phyloP scores from a whole-genome alignment of 345 rosid genomes.

The Sonneratia alba region DNA sequence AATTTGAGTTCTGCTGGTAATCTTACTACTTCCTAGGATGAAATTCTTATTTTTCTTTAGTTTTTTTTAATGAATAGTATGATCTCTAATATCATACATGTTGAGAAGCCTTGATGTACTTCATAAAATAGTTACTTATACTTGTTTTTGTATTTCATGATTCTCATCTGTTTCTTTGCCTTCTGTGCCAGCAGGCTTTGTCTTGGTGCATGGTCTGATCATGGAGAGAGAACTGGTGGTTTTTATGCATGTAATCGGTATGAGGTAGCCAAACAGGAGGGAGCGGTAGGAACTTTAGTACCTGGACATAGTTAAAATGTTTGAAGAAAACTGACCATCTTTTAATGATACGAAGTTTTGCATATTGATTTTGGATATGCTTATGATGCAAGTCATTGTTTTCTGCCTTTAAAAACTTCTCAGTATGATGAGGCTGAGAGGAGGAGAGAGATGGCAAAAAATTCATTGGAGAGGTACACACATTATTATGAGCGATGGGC shows the following conservation, averaged over 20 bases:
- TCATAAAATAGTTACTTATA: background rate
- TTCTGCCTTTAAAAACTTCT: background rate
- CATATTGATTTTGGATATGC: background rate
- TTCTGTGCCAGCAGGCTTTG: slow-evolving; percentile 52
- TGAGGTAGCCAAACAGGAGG: slow-evolving; percentile 90
- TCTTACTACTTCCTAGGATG: slow-evolving; percentile 4
- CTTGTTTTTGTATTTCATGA: background rate
- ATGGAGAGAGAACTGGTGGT: slow-evolving; percentile 92
- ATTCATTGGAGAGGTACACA: slow-evolving; percentile 90
- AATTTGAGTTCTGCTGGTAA: slow-evolving; percentile 99
- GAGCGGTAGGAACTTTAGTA: slow-evolving; percentile 46
- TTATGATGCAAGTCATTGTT: background rate
- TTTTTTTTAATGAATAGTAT: background rate
- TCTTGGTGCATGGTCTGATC: slow-evolving; percentile 85
- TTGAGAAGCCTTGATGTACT: background rate
- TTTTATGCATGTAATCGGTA: slow-evolving; percentile 84
- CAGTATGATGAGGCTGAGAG: slow-evolving; percentile 94
- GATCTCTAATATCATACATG: background rate
- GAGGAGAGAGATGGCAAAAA: slow-evolving; percentile 96
- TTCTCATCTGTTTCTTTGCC: slow-evolving; percentile 8
- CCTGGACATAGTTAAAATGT: background rate
- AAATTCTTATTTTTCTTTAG: background rate
- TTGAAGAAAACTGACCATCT: background rate
- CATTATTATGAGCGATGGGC: slow-evolving; percentile 99
- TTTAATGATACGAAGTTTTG: background rate